Conservation (phyloP, 345 rosid species). For the Rhizophora mangle region DNA sequence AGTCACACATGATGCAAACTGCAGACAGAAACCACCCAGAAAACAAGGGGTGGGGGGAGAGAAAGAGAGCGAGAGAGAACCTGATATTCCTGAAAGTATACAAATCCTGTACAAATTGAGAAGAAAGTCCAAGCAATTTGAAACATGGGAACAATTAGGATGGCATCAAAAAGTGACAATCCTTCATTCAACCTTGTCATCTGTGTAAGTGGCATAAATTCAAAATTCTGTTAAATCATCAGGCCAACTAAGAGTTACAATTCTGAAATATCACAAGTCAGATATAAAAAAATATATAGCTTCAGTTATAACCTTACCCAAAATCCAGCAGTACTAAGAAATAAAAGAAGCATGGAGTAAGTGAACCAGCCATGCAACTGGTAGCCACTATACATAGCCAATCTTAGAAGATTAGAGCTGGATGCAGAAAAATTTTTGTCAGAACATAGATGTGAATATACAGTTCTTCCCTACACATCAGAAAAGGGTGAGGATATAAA, state of each 20-base stretch:
- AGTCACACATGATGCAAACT: too few species aligned
- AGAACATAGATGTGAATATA: constrained; percentile 15
- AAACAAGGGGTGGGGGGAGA: background rate
- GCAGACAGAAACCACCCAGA: background rate
- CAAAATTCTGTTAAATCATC: constrained; percentile 15
- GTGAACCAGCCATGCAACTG: constrained; percentile 95
- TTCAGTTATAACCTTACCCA: constrained; percentile 54
- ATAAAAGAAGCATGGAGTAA: constrained; percentile 91
- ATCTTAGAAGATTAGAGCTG: constrained; percentile 90
- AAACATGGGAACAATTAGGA: constrained; percentile 98
- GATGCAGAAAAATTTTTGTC: constrained; percentile 23
- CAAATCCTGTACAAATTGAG: constrained; percentile 96
- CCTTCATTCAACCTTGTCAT: constrained; percentile 97
- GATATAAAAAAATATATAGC: constrained; percentile 9
- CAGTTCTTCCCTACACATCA: background rate
- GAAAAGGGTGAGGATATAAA: constrained; percentile 3
- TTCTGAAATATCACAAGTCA: constrained; percentile 1
- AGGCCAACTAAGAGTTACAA: background rate
- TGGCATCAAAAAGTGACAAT: constrained; percentile 83
- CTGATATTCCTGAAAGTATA: constrained; percentile 99
- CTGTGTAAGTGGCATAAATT: constrained; percentile 39
- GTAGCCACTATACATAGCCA: constrained; percentile 88
- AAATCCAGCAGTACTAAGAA: constrained; percentile 97
- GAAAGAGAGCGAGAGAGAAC: constrained; percentile 35
- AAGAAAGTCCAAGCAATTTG: constrained; percentile 99